A percentile compares a stretch with the other conserved stretches of the same genome.
phyloP scores from a whole-genome alignment of 495 filamentous ascomycete species.

The Penicillium alfredii region DNA sequence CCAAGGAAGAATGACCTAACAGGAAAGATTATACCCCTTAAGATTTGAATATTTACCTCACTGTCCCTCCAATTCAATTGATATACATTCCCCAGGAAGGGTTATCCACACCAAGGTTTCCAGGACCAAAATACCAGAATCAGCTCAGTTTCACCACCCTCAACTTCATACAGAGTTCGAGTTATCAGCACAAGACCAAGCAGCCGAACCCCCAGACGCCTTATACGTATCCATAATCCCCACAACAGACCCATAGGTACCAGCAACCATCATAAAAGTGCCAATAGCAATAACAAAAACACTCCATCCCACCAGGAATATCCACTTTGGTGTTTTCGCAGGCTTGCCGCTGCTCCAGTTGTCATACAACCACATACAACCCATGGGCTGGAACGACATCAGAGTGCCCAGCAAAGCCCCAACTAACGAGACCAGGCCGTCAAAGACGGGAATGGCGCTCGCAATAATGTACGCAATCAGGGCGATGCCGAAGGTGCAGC shows the following conservation, averaged over 20 bases:
- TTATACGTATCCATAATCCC: slow-evolving; percentile 40
- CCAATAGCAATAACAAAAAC: slow-evolving; percentile 22
- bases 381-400: slow-evolving; percentile 42
- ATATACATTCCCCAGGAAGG: too few relatives aligned
- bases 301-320: slow-evolving; percentile 13
- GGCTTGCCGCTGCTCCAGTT: slow-evolving; percentile 41
- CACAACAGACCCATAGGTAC: slow-evolving; percentile 47
- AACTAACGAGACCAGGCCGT: slow-evolving; percentile 52
- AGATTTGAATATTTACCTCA: too few relatives aligned
- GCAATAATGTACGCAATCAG: slow-evolving; percentile 63
- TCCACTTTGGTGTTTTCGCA: slow-evolving; percentile 16
- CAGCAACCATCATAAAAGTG: slow-evolving; percentile 42
- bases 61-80: too few relatives aligned
- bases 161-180: too few relatives aligned
- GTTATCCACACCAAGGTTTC: too few relatives aligned
- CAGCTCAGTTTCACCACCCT: too few relatives aligned
- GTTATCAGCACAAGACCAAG: slow-evolving; percentile 12
- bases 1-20: too few relatives aligned
- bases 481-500: slow-evolving; percentile 49
- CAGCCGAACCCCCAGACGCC: slow-evolving; percentile 7
- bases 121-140: too few relatives aligned
- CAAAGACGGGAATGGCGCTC: slow-evolving; percentile 65
- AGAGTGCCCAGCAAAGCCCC: slow-evolving; percentile 52
- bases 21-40: too few relatives aligned
- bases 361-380: slow-evolving; percentile 42